Conservation (phyloP, 345 rosid genomes). For the Camelina laxa region DNA sequence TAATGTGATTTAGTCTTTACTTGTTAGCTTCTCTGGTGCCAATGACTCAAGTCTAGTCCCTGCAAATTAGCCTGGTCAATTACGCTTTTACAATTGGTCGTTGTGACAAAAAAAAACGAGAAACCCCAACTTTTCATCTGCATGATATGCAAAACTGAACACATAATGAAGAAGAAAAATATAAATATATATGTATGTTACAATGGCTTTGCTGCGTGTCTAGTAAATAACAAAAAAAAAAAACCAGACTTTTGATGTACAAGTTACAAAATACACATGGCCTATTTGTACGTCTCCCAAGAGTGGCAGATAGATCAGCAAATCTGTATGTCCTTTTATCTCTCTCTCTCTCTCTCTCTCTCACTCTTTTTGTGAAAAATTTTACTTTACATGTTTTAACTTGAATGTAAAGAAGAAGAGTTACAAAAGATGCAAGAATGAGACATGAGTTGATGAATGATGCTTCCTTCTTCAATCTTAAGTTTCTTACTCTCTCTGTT, state of each 20-base stretch:
- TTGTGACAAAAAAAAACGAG: too few relatives aligned
- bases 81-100: too few relatives aligned
- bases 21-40: neutral
- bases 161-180: too few relatives aligned
- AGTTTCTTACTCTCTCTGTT: constrained; percentile 78
- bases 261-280: constrained; percentile 12
- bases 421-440: constrained; percentile 76
- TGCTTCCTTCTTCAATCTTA: constrained; percentile 66
- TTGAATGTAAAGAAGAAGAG: constrained; percentile 47
- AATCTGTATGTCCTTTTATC: constrained; percentile 28
- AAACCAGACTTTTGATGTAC: constrained; percentile 26
- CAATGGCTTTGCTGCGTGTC: too few relatives aligned
- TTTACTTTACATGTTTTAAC: constrained; percentile 16
- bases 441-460: constrained; percentile 55
- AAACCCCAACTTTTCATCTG: too few relatives aligned
- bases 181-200: too few relatives aligned
- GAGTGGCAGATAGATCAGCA: constrained; percentile 40
- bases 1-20: neutral
- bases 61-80: neutral
- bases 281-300: constrained; percentile 25
- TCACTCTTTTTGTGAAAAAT: neutral
- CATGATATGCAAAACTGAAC: too few relatives aligned
- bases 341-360: constrained; percentile 12
- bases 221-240: neutral
- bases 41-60: neutral